phyloP scores from a whole-genome alignment of 2,329 filamentous ascomycete genomes.

The Verticillium dahliae region DNA sequence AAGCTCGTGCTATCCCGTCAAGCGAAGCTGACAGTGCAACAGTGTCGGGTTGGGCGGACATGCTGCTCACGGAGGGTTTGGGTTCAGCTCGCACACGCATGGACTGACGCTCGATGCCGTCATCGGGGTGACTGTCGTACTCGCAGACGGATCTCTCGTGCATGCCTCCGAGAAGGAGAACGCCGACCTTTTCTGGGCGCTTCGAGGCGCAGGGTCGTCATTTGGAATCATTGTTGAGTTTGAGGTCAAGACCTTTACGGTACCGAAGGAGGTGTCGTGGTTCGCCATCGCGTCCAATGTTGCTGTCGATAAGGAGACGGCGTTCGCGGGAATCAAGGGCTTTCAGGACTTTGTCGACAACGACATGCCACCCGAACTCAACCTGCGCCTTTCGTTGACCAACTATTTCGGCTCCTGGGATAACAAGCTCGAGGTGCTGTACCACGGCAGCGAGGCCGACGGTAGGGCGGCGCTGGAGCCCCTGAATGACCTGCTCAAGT shows the following conservation, averaged over 20 bases:
- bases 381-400: constrained; percentile 15
- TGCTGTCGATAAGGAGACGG: not conserved
- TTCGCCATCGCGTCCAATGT: not conserved
- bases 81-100: constrained; percentile 15
- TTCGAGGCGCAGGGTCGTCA: constrained; percentile 33
- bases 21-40: not conserved
- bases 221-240: constrained; percentile 33
- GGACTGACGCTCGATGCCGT: constrained; percentile 27
- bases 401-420: not conserved
- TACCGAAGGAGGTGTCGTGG: constrained; percentile 22
- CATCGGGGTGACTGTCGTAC: constrained; percentile 25
- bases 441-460: constrained; percentile 14
- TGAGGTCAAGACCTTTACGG: constrained; percentile 30
- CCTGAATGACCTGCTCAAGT: constrained; percentile 9
- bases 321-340: constrained; percentile 13
- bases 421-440: constrained; percentile 20
- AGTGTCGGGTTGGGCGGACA: constrained; percentile 33
- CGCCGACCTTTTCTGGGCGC: constrained; percentile 34
- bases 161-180: constrained; percentile 24
- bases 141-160: constrained; percentile 25
- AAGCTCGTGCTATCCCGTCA: no score
- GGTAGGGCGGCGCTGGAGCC: constrained; percentile 13
- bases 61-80: constrained; percentile 34
- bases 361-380: constrained; percentile 17
- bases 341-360: constrained; percentile 17